These are phyloP conservation scores for Staphylotrichum tortipilum DNA, from an alignment of 495 filamentous ascomycete genomes.

Conservation along the genomic window DNA sequence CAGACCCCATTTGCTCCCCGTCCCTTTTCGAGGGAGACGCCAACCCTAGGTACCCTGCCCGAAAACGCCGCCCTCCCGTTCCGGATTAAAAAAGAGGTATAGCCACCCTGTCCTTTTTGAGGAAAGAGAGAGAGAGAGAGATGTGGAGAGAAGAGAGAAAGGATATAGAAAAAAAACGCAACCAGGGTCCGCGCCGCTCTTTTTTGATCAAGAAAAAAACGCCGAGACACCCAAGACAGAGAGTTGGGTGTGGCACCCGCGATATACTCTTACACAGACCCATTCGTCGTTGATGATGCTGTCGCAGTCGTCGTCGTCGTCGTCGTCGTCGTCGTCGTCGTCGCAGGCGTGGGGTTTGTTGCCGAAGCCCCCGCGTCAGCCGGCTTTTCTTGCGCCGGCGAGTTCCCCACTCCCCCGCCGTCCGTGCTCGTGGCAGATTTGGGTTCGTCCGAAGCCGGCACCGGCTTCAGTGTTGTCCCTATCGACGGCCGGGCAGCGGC, in stretches of 20 bases:
- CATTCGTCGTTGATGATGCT: not conserved
- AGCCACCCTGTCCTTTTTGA: not conserved
- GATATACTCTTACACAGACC: constrained; percentile 22
- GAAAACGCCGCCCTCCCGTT: not conserved
- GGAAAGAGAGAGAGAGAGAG: too few species aligned
- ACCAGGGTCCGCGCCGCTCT: not conserved
- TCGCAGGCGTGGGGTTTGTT: too few species aligned
- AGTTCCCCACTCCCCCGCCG: constrained; percentile 9
- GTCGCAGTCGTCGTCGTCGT: not conserved
- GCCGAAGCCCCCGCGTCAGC: constrained; percentile 13
- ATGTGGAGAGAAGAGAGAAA: not conserved
- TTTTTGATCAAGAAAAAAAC: too few species aligned
- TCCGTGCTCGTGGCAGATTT: constrained; percentile 32
- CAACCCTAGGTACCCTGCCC: too few species aligned
- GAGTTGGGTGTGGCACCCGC: not conserved
- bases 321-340: not conserved
- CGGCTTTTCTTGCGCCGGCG: constrained; percentile 26
- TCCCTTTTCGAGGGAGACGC: too few species aligned
- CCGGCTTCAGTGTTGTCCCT: constrained; percentile 27
- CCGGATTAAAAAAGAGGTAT: not conserved
- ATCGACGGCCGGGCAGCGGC: constrained; percentile 34
- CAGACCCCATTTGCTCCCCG: too few species aligned
- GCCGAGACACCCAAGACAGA: not conserved
- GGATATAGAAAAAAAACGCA: not conserved
- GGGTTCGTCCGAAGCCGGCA: constrained; percentile 29